Evolutionary conservation across 768 basidiomycete species (phyloP).

Genomic region (Grammothele lineata): DNA sequence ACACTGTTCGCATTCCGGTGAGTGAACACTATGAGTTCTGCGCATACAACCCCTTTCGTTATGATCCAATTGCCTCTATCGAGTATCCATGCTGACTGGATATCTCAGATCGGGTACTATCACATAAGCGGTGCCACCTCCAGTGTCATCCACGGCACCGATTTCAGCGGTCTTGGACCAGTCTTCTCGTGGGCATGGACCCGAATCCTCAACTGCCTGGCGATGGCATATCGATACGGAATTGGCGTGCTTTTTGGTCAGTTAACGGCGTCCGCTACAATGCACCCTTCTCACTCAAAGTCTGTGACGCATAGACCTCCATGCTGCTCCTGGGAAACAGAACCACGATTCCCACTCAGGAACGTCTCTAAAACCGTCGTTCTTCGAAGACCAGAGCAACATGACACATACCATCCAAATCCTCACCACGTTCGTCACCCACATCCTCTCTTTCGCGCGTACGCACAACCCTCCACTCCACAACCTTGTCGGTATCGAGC

Average conservation of each 20-base stretch:
- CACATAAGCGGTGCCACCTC: slow-evolving; percentile 58
- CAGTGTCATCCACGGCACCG: slow-evolving; percentile 57
- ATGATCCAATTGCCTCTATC: not conserved
- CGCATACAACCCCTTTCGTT: not conserved
- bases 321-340: slow-evolving; percentile 74
- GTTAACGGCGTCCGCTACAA: no score
- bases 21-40: slow-evolving; percentile 16
- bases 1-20: slow-evolving; percentile 60
- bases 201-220: slow-evolving; percentile 55
- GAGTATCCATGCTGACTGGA: no score
- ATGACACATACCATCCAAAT: slow-evolving; percentile 44
- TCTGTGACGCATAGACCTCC: slow-evolving; percentile 50
- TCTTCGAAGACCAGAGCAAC: slow-evolving; percentile 43
- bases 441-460: slow-evolving; percentile 30
- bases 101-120: slow-evolving; percentile 71
- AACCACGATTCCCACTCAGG: slow-evolving; percentile 67
- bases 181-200: slow-evolving; percentile 67
- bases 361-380: slow-evolving; percentile 44
- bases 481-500: slow-evolving; percentile 53
- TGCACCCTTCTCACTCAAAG: not conserved
- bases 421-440: slow-evolving; percentile 40
- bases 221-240: slow-evolving; percentile 48
- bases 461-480: slow-evolving; percentile 33
- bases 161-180: slow-evolving; percentile 48
- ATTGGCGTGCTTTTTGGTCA: slow-evolving; percentile 74